Evolutionary conservation across 768 basidiomycete genomes (phyloP).

Genomic region (Psilocybe sp.): DNA sequence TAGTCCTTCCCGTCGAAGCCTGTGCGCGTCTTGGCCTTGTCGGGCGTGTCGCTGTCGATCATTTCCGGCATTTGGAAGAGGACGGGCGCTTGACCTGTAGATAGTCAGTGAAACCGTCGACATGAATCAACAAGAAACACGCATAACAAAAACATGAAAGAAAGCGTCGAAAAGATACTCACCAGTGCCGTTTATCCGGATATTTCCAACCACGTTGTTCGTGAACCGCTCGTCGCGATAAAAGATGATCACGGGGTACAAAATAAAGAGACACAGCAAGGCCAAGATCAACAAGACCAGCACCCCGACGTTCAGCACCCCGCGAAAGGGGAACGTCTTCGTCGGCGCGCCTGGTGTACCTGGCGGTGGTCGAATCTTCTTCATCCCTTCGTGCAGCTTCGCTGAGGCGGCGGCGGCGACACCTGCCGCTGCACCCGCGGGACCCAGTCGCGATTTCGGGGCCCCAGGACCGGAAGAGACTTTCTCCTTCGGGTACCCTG

Average conservation of each 20-base stretch:
- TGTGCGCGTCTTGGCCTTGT: constrained; percentile 49
- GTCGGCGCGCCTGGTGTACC: background rate
- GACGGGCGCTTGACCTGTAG: constrained; percentile 58
- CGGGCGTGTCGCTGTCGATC: constrained; percentile 73
- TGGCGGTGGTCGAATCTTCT: constrained; percentile 4
- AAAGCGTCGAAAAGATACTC: constrained; percentile 9
- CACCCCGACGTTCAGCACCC: constrained; percentile 65
- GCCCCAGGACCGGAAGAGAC: background rate
- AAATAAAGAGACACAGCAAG: constrained; percentile 74
- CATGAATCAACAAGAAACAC: too few species aligned
- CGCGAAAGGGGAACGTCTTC: constrained; percentile 40
- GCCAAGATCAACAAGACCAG: constrained; percentile 58
- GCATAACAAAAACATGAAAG: background rate
- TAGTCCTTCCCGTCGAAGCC: constrained; percentile 75
- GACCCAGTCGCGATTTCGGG: background rate
- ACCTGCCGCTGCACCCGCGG: background rate
- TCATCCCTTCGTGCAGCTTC: constrained; percentile 12
- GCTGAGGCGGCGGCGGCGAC: background rate
- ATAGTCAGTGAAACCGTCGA: background rate
- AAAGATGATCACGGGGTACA: constrained; percentile 69
- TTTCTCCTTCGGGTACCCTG: background rate
- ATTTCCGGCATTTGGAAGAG: constrained; percentile 55
- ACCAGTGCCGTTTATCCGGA: constrained; percentile 58
- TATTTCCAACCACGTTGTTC: constrained; percentile 56
- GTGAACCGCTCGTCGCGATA: constrained; percentile 37